Evolutionary conservation across 331 rosid genomes (phyloP), one percentile per base, ranked within the genome.

Genomic region (Malus hybrid): DNA sequence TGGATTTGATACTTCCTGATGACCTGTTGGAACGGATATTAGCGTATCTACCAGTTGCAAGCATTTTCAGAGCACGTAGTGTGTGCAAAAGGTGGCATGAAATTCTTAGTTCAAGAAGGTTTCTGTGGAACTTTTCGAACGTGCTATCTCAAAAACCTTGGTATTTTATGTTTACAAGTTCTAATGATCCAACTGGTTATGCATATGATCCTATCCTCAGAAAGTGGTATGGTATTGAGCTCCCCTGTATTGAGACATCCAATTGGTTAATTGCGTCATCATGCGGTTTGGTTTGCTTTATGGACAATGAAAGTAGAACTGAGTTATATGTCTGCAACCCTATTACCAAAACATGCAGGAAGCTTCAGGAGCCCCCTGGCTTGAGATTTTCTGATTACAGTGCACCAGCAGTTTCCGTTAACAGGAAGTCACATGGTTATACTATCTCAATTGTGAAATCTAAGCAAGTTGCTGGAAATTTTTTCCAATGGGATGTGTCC

Each of bases 101-200:
- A 50, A 87, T 93, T 66, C 87, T 93, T 29, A 70, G 89, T 82
- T 89, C 97, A 0, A 79, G 76, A 42, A 87, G 87, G 76, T 93
- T 90, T 76, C 28, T 90, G n/a, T 88, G 93, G 88, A 90, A 81
- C 78, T 87, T 82, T 73, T 86, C 96, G 0, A 69, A 69, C 16
- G 75, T 81, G 60, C 79, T 80, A 12, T 80, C 93, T 0, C 95
- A 90, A 69, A 93, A 90, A 76, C 97, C 98, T 19, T 93, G 98
- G 98, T 93, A 93, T 80, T 90, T 83, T 70, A 93, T 93, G 98
- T 93, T 93, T 61, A 93, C 95, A 5, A 81, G 88, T 83, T 82
- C 87, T 33, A 88, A 84, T 65, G 95, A 90, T 31, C 88, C 97
- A 64, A 70, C 62, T 24, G 95, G 97, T 46, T 77, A 88, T 80